Evolutionary conservation across 2,329 filamentous ascomycete genomes (phyloP).

Genomic region (Aureobasidium sp.): DNA sequence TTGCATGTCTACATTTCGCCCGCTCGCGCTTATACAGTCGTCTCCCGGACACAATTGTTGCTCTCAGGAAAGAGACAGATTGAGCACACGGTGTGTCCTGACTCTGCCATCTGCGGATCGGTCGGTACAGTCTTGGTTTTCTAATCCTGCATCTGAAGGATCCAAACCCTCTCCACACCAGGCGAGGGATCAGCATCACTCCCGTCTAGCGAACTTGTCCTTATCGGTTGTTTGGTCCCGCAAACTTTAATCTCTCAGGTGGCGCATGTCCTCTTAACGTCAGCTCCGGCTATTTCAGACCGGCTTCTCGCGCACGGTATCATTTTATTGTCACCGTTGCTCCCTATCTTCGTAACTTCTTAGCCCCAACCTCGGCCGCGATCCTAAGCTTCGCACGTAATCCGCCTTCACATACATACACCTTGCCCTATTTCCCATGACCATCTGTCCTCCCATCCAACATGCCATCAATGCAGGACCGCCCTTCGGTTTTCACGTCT

Average conservation of each 20-base stretch:
- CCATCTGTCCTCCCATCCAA: neutral
- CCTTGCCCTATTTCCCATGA: neutral
- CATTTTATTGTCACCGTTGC: conserved; percentile 14
- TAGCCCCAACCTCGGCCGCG: conserved; percentile 5
- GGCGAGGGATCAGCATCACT: conserved; percentile 10
- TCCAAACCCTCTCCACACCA: conserved; percentile 14
- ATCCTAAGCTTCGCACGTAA: conserved; percentile 1
- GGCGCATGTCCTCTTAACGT: conserved; percentile 12
- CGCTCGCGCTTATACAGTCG: neutral
- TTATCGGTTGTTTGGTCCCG: conserved; percentile 10
- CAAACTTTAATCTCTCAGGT: conserved; percentile 12
- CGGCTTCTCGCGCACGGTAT: conserved; percentile 11
- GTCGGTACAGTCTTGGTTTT: neutral
- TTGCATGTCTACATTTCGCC: neutral
- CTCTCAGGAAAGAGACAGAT: neutral
- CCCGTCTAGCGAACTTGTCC: conserved; percentile 13
- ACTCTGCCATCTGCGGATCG: conserved; percentile 1
- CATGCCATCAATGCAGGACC: conserved; percentile 8
- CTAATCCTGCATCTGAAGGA: conserved; percentile 14
- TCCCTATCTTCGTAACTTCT: neutral
- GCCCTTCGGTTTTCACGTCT: neutral
- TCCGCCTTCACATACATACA: conserved; percentile 1
- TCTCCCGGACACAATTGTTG: neutral
- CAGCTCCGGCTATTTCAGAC: conserved; percentile 12
- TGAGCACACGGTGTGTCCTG: neutral